These are phyloP conservation scores for Kodamaea plutei DNA, from an alignment of 1,139 yeast genomes.

Conservation along the genomic window DNA sequence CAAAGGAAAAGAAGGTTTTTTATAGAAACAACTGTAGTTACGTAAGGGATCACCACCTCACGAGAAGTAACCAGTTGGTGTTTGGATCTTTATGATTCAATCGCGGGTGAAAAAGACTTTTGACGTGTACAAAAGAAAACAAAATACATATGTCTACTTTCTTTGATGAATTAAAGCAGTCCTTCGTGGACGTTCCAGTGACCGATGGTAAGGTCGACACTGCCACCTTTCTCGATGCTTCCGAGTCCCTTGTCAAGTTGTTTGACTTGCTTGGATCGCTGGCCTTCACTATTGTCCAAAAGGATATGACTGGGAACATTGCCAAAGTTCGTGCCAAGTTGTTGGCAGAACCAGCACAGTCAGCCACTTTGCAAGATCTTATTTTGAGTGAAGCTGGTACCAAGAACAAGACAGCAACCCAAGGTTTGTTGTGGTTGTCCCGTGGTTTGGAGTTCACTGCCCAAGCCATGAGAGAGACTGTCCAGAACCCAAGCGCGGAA, in stretches of 20 bases:
- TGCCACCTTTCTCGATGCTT: slow-evolving; percentile 72
- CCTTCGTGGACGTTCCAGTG: slow-evolving; percentile 73
- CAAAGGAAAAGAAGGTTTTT: too few relatives aligned
- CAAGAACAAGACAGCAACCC: slow-evolving; percentile 78
- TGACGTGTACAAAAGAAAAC: too few relatives aligned
- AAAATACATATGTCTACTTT: slow-evolving; percentile 60
- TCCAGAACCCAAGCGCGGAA: slow-evolving; percentile 58
- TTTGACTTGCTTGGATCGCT: slow-evolving; percentile 83
- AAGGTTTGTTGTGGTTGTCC: slow-evolving; percentile 84
- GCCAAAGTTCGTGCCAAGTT: slow-evolving; percentile 66
- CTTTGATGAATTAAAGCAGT: slow-evolving; percentile 71
- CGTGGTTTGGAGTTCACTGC: slow-evolving; percentile 89
- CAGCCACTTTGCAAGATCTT: slow-evolving; percentile 71
- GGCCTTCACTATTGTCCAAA: slow-evolving; percentile 82
- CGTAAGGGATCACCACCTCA: too few relatives aligned
- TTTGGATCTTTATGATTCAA: too few relatives aligned
- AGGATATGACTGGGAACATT: slow-evolving; percentile 86
- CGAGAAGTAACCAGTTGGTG: too few relatives aligned
- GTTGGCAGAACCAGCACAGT: slow-evolving; percentile 57
- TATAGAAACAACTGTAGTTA: too few relatives aligned
- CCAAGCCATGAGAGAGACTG: slow-evolving; percentile 77
- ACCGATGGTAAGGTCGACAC: slow-evolving; percentile 65
- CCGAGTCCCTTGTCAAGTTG: slow-evolving; percentile 76
- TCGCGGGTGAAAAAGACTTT: too few relatives aligned
- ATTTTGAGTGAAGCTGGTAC: slow-evolving; percentile 65